These are phyloP conservation scores for Ochetophila trinervis DNA, from an alignment of 306 rosid genomes.

Conservation along the genomic window DNA sequence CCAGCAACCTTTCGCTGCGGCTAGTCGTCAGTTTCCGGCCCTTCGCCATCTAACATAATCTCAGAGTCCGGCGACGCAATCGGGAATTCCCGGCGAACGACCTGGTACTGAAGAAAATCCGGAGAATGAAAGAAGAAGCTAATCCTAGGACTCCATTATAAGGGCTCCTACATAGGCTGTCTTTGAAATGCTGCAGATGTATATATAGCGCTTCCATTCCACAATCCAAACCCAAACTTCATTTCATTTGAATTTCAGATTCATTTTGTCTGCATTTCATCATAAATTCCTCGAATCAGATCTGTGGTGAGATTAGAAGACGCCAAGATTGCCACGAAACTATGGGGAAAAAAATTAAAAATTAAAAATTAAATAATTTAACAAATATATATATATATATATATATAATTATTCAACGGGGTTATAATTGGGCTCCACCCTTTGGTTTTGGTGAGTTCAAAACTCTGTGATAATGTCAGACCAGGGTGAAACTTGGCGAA, in stretches of 20 bases:
- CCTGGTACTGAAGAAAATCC: constrained; percentile 6
- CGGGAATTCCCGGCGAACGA: constrained; percentile 16
- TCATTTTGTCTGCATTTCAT: constrained; percentile 67
- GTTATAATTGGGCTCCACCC: not conserved
- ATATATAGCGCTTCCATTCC: constrained; percentile 50
- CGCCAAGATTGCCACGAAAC: constrained; percentile 13
- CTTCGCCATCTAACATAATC: constrained; percentile 63
- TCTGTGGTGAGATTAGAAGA: constrained; percentile 23
- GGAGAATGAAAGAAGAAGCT: not conserved
- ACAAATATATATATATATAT: too few species aligned
- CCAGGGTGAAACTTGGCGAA: not conserved
- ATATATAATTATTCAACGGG: not conserved
- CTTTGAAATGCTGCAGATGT: constrained; percentile 20
- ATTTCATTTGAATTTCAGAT: constrained; percentile 82
- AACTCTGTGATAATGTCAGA: too few species aligned
- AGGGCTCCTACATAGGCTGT: constrained; percentile 23
- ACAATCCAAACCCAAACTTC: not conserved
- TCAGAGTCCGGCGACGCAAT: constrained; percentile 23
- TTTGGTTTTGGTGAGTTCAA: too few species aligned
- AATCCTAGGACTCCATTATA: constrained; percentile 31
- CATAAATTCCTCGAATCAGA: not conserved
- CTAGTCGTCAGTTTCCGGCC: constrained; percentile 72
- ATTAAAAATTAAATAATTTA: not conserved
- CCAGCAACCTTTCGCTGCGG: constrained; percentile 74
- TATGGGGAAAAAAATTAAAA: constrained; percentile 7